Evolutionary conservation across 2,329 filamentous ascomycete species (phyloP).

Genomic region (Venturia aucupariae): DNA sequence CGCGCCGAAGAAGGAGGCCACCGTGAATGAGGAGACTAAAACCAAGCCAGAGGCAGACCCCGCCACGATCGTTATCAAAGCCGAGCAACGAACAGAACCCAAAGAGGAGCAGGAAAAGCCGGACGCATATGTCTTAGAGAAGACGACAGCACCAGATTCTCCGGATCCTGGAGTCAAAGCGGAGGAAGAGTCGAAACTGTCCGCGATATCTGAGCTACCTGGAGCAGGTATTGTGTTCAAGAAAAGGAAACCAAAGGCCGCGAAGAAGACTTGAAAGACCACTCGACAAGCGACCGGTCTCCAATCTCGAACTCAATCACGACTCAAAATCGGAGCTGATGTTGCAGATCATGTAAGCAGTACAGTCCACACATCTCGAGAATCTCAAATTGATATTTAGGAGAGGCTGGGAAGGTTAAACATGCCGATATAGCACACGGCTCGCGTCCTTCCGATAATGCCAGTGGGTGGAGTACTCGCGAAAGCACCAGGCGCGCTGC

Average conservation of each 20-base stretch:
- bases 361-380: background rate
- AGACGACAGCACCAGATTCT: background rate
- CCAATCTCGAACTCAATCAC: background rate
- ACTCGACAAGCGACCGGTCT: background rate
- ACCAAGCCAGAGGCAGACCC: constrained; percentile 36
- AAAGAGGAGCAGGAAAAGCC: constrained; percentile 12
- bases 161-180: background rate
- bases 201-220: constrained; percentile 13
- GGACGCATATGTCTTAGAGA: background rate
- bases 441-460: background rate
- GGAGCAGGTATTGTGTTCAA: constrained; percentile 16
- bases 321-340: background rate
- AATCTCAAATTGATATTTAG: background rate
- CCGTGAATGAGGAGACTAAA: constrained; percentile 34
- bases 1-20: constrained; percentile 27
- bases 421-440: background rate
- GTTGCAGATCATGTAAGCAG: too few species aligned
- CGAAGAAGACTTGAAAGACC: constrained; percentile 7
- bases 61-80: constrained; percentile 17
- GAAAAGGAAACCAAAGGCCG: constrained; percentile 15
- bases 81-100: background rate
- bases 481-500: background rate
- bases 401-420: background rate
- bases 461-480: background rate
- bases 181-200: constrained; percentile 12